Evolutionary conservation across 2,329 filamentous ascomycete genomes (phyloP), one percentile per base, ranked within the genome.

Genomic region (Neophaeococcomyces aloes): DNA sequence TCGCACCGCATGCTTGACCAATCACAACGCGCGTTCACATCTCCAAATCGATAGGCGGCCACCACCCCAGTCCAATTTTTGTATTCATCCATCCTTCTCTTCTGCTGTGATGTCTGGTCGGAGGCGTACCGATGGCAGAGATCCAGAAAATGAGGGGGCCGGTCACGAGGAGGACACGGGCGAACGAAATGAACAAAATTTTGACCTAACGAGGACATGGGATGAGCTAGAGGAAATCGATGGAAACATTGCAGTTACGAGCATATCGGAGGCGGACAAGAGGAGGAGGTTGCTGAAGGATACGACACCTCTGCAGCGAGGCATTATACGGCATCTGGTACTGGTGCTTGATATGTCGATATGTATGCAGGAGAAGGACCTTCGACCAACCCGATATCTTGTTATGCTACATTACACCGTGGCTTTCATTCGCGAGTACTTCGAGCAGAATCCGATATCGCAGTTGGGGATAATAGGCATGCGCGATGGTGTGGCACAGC

Each of bases 391-490:
- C 33, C 78, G 89, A 48, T 88, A 89, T 63, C 75, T 87, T 29
- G 75, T 95, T 25, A 83, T 81, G 41, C 73, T 95, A 57, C 80
- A 80, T 51, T 93, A 87, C 63, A 83, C 87, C 13, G 77, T 82
- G 51, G 82, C 87, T 45, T 98, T 96, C 63, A 83, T 96, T 38
- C 76, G 81, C 47, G 89, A 95, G 62, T 98, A 86, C 66, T 98
- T 96, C 60, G 91, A 96, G 65, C 91, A 98, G 65, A 98, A 98
- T 57, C 91, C 91, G 8, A 96, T 98, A 53, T 94, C 87, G 7
- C 91, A 98, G 65, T 76, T 98, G 45, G 88, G 84, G 18, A 82
- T 98, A 23, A 71, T 98, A 30, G 89, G 85, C 39, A 94, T 96
- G 84, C 78, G 85, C 49, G 91, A 96, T 61, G 91, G 91, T 13